phyloP scores from a whole-genome alignment of 2,329 filamentous ascomycete genomes.

The Microcyclospora pomicola region DNA sequence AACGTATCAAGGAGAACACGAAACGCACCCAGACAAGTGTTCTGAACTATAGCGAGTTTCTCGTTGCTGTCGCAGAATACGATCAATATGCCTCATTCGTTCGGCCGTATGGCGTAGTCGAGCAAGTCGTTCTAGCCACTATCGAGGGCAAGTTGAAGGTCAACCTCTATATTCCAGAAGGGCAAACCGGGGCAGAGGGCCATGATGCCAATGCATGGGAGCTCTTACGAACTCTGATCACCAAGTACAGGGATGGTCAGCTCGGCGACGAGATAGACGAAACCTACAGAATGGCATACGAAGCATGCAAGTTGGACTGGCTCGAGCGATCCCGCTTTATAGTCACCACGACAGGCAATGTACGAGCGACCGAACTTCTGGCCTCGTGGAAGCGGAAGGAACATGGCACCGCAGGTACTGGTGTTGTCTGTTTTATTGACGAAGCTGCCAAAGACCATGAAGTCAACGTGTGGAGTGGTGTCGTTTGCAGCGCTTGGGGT shows the following conservation, averaged over 20 bases:
- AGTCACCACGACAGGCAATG: conserved; percentile 7
- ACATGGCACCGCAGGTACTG: background rate
- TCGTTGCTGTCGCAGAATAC: conserved; percentile 3
- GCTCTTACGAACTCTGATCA: background rate
- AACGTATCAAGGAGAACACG: too few species aligned
- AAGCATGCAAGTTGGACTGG: conserved; percentile 5
- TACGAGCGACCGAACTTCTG: conserved; percentile 2
- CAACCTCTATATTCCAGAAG: too few species aligned
- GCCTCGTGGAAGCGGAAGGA: background rate
- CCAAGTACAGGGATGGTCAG: background rate
- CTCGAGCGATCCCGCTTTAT: conserved; percentile 7
- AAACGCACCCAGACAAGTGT: background rate
- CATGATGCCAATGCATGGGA: conserved; percentile 1
- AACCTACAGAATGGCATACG: conserved; percentile 3
- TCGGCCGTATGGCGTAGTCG: conserved; percentile 1
- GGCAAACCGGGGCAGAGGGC: too few species aligned
- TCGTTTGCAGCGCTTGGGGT: conserved; percentile 6
- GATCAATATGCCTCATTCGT: background rate
- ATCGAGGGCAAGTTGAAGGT: too few species aligned
- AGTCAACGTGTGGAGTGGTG: conserved; percentile 7
- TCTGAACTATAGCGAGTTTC: conserved; percentile 1
- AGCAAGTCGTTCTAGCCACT: conserved; percentile 1
- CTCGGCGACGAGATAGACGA: background rate
- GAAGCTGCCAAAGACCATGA: conserved; percentile 8
- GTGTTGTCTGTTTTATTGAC: conserved; percentile 8